Base-by-base conservation (phyloP, 73 alveolate species). In the Symbiodinium pilosum region DNA sequence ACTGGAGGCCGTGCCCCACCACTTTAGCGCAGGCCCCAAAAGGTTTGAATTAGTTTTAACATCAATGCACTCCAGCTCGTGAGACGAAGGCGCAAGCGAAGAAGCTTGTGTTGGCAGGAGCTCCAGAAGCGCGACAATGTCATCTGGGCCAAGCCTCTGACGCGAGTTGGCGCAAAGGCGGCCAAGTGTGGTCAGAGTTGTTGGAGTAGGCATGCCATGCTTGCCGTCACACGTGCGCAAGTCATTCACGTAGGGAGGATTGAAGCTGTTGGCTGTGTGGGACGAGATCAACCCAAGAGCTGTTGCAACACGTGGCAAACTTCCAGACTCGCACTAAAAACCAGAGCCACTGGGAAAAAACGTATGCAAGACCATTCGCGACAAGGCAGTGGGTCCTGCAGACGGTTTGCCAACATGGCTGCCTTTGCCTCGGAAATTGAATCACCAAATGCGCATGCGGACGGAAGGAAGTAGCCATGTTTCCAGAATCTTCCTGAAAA, bases 71-170 rank as follows among this genome's bases (percentile, higher is more conserved):
- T 26, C 73, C 34, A 54, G 73, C 71, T 54, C 73, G 73, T 8
- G n/a, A n/a, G n/a, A n/a, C n/a, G n/a, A n/a, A n/a, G n/a, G n/a
- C n/a, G n/a, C n/a, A n/a, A n/a, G n/a, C n/a, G n/a, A n/a, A n/a
- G n/a, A n/a, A n/a, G n/a, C n/a, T n/a, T n/a, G n/a, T n/a, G n/a
- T n/a, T n/a, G n/a, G n/a, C n/a, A 91, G 97, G 97, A 91, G 1
- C 54, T 91, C 81, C 40, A 43, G 40, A 91, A 91, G 81, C 52
- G 97, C n/a, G 97, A 91, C 75, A 91, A 91, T 30, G 97, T 91
- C 83, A 77, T 91, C 12, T 91, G 97, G 97, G 97, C 97, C 54
- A 91, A 91, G 97, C 97, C 97, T 2, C 56, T 91, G 83, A 91
- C 97, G 30, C 44, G 54, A 24, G 89, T 91, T 28, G 97, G 97